Base-by-base conservation (phyloP, 2,329 filamentous ascomycete genomes). In the Hirsutella rhossiliensis region DNA sequence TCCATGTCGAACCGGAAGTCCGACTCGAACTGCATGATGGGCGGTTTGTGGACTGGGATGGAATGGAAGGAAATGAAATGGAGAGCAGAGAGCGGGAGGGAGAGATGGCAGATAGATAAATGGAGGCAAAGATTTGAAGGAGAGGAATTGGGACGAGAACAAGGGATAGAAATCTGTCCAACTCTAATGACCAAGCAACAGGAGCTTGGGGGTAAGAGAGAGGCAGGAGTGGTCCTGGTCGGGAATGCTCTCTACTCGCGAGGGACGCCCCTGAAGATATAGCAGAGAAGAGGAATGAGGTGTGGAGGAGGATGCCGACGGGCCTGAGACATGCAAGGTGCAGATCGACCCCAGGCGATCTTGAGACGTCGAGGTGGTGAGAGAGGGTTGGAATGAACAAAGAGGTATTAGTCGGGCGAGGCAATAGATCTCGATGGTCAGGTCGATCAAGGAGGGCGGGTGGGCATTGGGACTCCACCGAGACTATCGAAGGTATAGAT, bases 221-320 rank as follows among this genome's bases (percentile, higher is more conserved):
- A 38, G 20, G 47, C 37, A 47, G 41, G 48, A 47, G 43, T 42
- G 55, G 51, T 49, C 58, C 52, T 58, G 54, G 55, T 54, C 54
- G 56, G 59, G 60, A 63, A 63, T 62, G 57, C 44, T 59, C 54
- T 47, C 52, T 53, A 47, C 52, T 52, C 50, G 56, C 50, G 61
- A 61, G 54, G 61, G 60, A 59, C 54, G 52, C 54, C 53, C 54
- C 57, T 60, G 55, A 65, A 67, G 62, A 65, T 67, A 66, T 66
- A 67, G 52, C 52, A 53, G 52, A 48, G 54, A 58, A 53, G 50
- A 57, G 61, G 61, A 65, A 64, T 65, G 62, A 53, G 52, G 48
- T 48, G 52, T 50, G 48, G 56, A 57, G 54, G 54, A 57, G 49
- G 48, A 56, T 54, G 52, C 54, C 52, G 56, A 50, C 45, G 49